Evolutionary conservation across 805 yeast genomes (phyloP), one percentile per base, ranked within the genome.

Genomic region (Jamesozyma gamospora): DNA sequence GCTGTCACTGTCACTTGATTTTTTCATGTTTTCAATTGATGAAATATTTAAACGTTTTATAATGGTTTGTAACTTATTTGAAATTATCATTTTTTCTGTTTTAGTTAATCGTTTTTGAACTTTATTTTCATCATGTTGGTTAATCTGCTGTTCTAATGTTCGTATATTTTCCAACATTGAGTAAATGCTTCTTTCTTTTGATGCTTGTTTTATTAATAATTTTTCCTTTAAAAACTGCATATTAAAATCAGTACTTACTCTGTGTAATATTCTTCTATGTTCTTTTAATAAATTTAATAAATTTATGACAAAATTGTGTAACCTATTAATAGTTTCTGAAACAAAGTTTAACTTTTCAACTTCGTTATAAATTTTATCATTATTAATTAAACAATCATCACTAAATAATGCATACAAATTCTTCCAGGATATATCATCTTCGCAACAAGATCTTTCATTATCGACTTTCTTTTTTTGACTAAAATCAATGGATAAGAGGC

Each of bases 401-500:
- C 4, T 4, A 17, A 14, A 21, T 21, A 21, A 6, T 21, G 14
- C n/a, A 25, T 7, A 4, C 15, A 17, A 25, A 15, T 13, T 15
- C 4, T 24, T 15, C 9, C 12, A 28, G 9, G 31, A 28, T 8
- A 8, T 28, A 10, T 18, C 12, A 32, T 24, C n/a, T 19, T 11
- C 13, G 4, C 8, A 5, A 17, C 10, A 6, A 32, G 12, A 9
- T 9, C 10, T 8, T n/a, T 21, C 14, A 34, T 34, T 24, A 26
- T 9, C 16, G 4, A 4, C 16, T 11, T 29, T 15, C 9, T 29
- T 4, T 5, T 15, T 14, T 11, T 11, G 15, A 14, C 10, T 15
- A 14, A 11, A 7, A 17, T 15, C 15, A 13, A 64, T 48, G 1
- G 75, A 64, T 33, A 72, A 43, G 16, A 71, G 43, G 30, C 66